These are phyloP conservation scores for Candolleomyces aberdarensis DNA, from an alignment of 768 basidiomycete genomes.

Conservation along the genomic window DNA sequence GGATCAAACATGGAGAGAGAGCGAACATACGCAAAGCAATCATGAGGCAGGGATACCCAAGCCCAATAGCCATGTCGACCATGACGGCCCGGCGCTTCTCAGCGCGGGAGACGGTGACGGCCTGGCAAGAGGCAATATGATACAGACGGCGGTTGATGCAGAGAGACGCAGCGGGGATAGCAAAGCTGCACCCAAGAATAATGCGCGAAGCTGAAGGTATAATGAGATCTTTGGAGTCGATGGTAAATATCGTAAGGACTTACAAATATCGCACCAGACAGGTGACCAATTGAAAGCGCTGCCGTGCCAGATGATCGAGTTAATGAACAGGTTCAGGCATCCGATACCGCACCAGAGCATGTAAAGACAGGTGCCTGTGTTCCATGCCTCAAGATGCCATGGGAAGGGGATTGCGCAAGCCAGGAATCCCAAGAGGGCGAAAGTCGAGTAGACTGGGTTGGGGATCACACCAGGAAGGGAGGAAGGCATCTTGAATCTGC, in stretches of 20 bases:
- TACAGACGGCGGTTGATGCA: conserved; percentile 67
- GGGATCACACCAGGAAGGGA: conserved; percentile 25
- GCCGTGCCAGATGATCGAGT: conserved; percentile 67
- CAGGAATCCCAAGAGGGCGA: conserved; percentile 58
- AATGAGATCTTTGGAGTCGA: background rate
- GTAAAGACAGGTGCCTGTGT: conserved; percentile 49
- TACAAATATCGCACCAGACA: conserved; percentile 65
- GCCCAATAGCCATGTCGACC: conserved; percentile 48
- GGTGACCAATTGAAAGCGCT: conserved; percentile 54
- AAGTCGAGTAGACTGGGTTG: conserved; percentile 43
- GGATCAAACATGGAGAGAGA: background rate
- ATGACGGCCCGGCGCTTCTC: conserved; percentile 51
- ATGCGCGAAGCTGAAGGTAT: background rate
- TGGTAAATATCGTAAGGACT: conserved; percentile 11
- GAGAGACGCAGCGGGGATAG: conserved; percentile 50
- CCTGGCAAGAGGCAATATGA: conserved; percentile 49
- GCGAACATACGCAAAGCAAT: background rate
- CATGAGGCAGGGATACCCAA: conserved; percentile 29
- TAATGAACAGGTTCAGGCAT: conserved; percentile 60
- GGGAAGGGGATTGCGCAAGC: conserved; percentile 57
- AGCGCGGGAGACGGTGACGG: conserved; percentile 47
- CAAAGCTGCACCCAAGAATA: conserved; percentile 28
- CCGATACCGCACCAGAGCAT: conserved; percentile 51
- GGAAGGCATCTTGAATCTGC: conserved; percentile 19
- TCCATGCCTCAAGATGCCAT: conserved; percentile 66